These are phyloP conservation scores for Parastagonospora avenae DNA, from an alignment of 2,329 filamentous ascomycete species.

Conservation along the genomic window DNA sequence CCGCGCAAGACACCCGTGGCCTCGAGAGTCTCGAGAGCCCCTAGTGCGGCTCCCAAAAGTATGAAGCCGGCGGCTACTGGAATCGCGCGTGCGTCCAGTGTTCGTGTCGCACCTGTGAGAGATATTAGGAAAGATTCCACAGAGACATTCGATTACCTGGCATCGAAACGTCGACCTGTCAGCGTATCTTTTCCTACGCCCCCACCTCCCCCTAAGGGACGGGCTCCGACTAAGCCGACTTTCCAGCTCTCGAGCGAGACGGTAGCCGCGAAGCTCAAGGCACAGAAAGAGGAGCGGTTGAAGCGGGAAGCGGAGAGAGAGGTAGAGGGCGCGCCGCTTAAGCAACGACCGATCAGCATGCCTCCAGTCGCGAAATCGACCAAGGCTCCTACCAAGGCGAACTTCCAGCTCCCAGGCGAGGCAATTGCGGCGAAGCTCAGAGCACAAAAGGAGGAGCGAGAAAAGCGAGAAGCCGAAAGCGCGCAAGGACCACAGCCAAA, in stretches of 20 bases:
- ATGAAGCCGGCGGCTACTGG: conserved; percentile 34
- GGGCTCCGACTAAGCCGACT: conserved; percentile 55
- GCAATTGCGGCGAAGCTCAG: conserved; percentile 50
- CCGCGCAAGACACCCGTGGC: conserved; percentile 15
- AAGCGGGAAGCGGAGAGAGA: conserved; percentile 50
- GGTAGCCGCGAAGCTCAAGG: conserved; percentile 59
- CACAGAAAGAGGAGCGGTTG: conserved; percentile 54
- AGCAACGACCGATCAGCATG: conserved; percentile 52
- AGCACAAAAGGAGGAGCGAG: conserved; percentile 39
- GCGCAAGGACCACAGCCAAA: conserved; percentile 8
- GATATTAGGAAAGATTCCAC: conserved; percentile 27
- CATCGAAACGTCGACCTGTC: conserved; percentile 54
- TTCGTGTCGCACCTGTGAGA: conserved; percentile 28
- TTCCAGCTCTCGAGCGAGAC: conserved; percentile 61
- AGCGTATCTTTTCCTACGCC: conserved; percentile 55
- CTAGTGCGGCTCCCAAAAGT: conserved; percentile 31
- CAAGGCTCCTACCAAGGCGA: conserved; percentile 57
- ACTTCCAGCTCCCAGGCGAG: conserved; percentile 60
- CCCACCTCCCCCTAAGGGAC: conserved; percentile 54
- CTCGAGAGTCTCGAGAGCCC: conserved; percentile 32
- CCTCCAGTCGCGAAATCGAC: conserved; percentile 55
- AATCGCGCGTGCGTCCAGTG: conserved; percentile 33
- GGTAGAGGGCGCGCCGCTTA: conserved; percentile 1
- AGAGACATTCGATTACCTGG: conserved; percentile 44
- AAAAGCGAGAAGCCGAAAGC: conserved; percentile 34